Base-by-base conservation (phyloP, 805 yeast species). In the Tetrapisispora nanseiensis region DNA sequence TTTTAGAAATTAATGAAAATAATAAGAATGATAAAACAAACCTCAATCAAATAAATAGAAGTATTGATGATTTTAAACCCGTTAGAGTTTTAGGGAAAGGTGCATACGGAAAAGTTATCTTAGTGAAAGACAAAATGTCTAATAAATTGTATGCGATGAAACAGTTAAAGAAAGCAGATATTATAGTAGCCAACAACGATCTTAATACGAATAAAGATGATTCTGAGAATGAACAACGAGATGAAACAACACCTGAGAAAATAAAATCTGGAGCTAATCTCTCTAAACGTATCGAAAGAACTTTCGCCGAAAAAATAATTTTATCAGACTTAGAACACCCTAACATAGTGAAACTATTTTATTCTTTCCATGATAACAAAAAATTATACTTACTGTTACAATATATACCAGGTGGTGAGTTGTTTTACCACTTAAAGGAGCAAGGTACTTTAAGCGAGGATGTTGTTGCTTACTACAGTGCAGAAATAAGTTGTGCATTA, bases 351-450 rank as follows among this genome's bases (percentile, higher is more conserved):
- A 81, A 81, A 57, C 67, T 86, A 20, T 85, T 74, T 55, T 86
- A 83, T 53, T 89, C 95, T 0, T 73, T 86, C 47, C 96, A 87
- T 61, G 95, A 87, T 55, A 66, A 73, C 42, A 74, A 78, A 41
- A 84, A 82, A 56, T 74, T 87, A 28, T 87, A 86, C 55, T 57
- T 86, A 35, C 69, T 85, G 24, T 61, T 86, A 37, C 94, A 86
- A 57, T 86, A 82, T 56, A 77, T 89, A 15, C 89, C 85, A 40
- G 96, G 96, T 7, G 95, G 96, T 20, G 96, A 86, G 58, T 61
- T 86, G 29, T 86, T 69, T 40, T 64, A 51, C 35, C 72, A 70
- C 51, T 50, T 70, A 42, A 61, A 61, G 27, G 65, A 57, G 40
- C 61, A 51, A 46, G 65, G 67, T 27, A 71, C 72, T 43, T 63